These are phyloP conservation scores for Aureobasidium musti DNA, from an alignment of 2,329 filamentous ascomycete genomes.

Conservation along the genomic window DNA sequence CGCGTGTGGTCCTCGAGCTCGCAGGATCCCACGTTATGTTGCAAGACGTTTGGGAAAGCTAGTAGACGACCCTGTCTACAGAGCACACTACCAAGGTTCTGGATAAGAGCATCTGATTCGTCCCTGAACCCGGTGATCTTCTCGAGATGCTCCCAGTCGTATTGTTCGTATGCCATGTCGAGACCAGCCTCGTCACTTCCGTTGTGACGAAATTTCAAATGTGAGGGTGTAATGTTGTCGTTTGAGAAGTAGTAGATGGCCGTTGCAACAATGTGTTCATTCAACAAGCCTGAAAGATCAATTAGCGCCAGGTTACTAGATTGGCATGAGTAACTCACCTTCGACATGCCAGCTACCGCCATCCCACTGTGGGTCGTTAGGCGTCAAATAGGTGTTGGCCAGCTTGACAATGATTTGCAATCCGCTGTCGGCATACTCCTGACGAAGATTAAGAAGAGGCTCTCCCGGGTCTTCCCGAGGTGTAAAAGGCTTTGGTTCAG, in stretches of 20 bases:
- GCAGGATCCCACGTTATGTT: slow-evolving; percentile 56
- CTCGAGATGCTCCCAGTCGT: neutral
- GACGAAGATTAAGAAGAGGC: slow-evolving; percentile 31
- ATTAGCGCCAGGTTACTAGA: neutral
- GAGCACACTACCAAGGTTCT: slow-evolving; percentile 49
- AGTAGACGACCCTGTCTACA: slow-evolving; percentile 54
- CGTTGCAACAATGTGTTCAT: slow-evolving; percentile 66
- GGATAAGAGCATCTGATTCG: neutral
- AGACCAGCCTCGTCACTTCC: neutral
- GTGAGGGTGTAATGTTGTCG: slow-evolving; percentile 59
- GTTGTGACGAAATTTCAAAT: slow-evolving; percentile 49
- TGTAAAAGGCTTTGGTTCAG: neutral
- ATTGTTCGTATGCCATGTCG: neutral
- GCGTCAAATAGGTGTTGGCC: slow-evolving; percentile 60
- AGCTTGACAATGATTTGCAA: slow-evolving; percentile 67
- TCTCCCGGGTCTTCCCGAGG: neutral
- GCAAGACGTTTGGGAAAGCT: slow-evolving; percentile 56
- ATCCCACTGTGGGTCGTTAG: slow-evolving; percentile 57
- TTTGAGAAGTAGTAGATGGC: slow-evolving; percentile 63
- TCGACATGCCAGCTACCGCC: slow-evolving; percentile 58
- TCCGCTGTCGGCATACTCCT: slow-evolving; percentile 46
- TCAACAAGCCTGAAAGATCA: slow-evolving; percentile 41
- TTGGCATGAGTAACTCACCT: slow-evolving; percentile 34
- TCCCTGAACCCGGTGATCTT: slow-evolving; percentile 31
- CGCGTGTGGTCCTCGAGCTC: slow-evolving; percentile 52